Evolutionary conservation across 495 filamentous ascomycete genomes (phyloP).

Genomic region (Eremomyces bilateralis): DNA sequence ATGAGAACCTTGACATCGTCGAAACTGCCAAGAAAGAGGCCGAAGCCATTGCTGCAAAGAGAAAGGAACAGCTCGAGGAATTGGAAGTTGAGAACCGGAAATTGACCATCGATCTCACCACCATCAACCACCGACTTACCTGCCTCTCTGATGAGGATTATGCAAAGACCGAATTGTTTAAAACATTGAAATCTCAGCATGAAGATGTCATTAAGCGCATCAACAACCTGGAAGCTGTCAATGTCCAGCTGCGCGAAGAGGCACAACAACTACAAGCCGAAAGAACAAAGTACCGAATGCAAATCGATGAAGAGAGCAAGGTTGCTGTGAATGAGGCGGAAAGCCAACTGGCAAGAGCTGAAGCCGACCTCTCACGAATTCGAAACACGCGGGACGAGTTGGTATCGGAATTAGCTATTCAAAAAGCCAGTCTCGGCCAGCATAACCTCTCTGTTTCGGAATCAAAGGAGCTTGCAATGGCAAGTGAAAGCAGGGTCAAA

Average conservation of each 20-base stretch:
- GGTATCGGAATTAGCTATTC: constrained; percentile 55
- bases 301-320: constrained; percentile 59
- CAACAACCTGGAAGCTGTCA: constrained; percentile 78
- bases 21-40: constrained; percentile 49
- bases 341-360: constrained; percentile 54
- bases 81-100: constrained; percentile 60
- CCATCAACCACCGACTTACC: constrained; percentile 38
- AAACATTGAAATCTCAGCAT: constrained; percentile 67
- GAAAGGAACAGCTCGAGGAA: constrained; percentile 68
- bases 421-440: constrained; percentile 56
- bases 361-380: constrained; percentile 70
- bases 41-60: constrained; percentile 48
- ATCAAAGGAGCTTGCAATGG: constrained; percentile 54
- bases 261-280: constrained; percentile 68
- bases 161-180: constrained; percentile 77
- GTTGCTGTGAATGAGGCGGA: constrained; percentile 50
- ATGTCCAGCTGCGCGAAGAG: constrained; percentile 65
- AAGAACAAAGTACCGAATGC: constrained; percentile 54
- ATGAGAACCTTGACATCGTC: constrained; percentile 21
- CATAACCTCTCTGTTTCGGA: constrained; percentile 44
- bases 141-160: constrained; percentile 83
- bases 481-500: constrained; percentile 49
- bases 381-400: constrained; percentile 65
- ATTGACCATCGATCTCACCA: constrained; percentile 57
- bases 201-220: constrained; percentile 81